Percentiles rank a stretch among this genome's conserved stretches.
These are phyloP conservation scores for Pinus taeda DNA, from an alignment of 75 land plant species.

Conservation along the genomic window DNA sequence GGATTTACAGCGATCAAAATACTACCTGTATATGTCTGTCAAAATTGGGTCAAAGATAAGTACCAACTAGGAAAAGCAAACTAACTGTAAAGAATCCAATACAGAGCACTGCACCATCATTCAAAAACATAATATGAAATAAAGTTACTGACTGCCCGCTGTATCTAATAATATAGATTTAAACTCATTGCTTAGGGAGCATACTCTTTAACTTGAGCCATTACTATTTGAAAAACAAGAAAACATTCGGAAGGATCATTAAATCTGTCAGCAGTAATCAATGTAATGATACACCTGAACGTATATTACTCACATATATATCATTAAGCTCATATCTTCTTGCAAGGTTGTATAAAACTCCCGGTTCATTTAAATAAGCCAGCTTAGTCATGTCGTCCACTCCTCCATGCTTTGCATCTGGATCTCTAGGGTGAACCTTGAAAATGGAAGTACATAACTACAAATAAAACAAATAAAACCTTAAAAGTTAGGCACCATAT, in stretches of 20 bases:
- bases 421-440: conserved; percentile 73
- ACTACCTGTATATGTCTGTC: conserved; percentile 98
- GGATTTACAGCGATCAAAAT: conserved; percentile 98
- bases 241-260: too few species aligned
- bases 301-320: conserved; percentile 64
- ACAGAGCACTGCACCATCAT: not conserved
- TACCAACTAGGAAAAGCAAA: not conserved
- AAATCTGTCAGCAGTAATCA: not conserved
- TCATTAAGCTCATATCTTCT: conserved; percentile 82
- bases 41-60: not conserved
- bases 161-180: not conserved
- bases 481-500: not conserved
- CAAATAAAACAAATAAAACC: conserved; percentile 7
- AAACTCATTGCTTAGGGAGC: not conserved
- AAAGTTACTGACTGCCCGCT: not conserved
- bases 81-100: not conserved
- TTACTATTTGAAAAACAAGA: not conserved
- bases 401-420: conserved; percentile 86
- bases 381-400: conserved; percentile 93
- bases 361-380: conserved; percentile 91
- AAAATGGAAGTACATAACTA: conserved; percentile 45
- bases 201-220: not conserved
- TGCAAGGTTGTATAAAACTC: conserved; percentile 79
- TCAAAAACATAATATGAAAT: not conserved
- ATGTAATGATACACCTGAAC: not conserved